A percentile compares a stretch with the other conserved stretches of the same genome.
Evolutionary conservation across 2,329 filamentous ascomycete genomes (phyloP).

Genomic region (Exophiala sideris): DNA sequence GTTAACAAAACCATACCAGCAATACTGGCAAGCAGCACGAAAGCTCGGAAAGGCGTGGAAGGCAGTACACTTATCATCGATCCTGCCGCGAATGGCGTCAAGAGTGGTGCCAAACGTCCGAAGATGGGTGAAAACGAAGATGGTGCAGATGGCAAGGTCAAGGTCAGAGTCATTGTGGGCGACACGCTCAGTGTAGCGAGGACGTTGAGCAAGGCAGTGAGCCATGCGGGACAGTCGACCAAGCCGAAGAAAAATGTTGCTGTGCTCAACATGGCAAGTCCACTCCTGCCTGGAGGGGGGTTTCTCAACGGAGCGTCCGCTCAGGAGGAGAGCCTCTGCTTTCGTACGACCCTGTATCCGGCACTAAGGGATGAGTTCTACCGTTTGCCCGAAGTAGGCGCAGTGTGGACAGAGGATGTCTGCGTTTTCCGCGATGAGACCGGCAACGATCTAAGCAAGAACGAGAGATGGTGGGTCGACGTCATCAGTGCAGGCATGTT

Average conservation of each 20-base stretch:
- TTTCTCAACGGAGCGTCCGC: constrained; percentile 15
- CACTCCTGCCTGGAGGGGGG: constrained; percentile 15
- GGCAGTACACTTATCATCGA: constrained; percentile 8
- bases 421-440: constrained; percentile 9
- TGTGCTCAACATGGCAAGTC: constrained; percentile 20
- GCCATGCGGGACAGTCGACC: background rate
- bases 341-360: constrained; percentile 17
- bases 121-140: background rate
- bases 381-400: constrained; percentile 7
- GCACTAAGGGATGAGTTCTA: constrained; percentile 15
- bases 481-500: constrained; percentile 14
- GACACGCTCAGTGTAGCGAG: constrained; percentile 9
- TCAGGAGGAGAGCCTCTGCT: constrained; percentile 19
- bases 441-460: constrained; percentile 2
- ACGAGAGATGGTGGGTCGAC: constrained; percentile 15
- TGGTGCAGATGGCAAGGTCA: background rate
- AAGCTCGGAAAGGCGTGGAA: constrained; percentile 8
- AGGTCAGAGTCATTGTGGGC: background rate
- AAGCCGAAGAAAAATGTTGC: constrained; percentile 7
- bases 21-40: constrained; percentile 6
- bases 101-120: background rate
- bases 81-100: background rate
- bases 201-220: background rate
- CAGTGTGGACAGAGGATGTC: constrained; percentile 16
- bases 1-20: constrained; percentile 14